phyloP scores from a whole-genome alignment of 2,329 filamentous ascomycete genomes.

The Curvularia spicifera region DNA sequence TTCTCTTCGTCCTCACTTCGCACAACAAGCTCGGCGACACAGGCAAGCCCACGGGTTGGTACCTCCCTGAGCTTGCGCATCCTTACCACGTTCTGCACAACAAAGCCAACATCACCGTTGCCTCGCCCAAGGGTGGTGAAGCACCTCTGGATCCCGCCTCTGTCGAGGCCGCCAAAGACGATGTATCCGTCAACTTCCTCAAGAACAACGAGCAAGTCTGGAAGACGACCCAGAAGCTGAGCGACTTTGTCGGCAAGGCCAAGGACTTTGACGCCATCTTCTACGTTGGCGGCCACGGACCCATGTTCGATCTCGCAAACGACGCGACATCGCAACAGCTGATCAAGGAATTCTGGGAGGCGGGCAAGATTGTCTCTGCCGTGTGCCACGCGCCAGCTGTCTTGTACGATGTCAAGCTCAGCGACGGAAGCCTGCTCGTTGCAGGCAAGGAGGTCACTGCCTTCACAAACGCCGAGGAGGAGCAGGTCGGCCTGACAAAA shows the following conservation, averaged over 20 bases:
- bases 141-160: slow-evolving; percentile 48
- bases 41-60: slow-evolving; percentile 70
- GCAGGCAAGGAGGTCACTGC: slow-evolving; percentile 65
- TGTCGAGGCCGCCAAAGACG: slow-evolving; percentile 54
- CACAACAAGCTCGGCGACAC: slow-evolving; percentile 55
- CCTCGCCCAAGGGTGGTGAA: slow-evolving; percentile 49
- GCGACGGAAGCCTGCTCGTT: slow-evolving; percentile 61
- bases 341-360: slow-evolving; percentile 66
- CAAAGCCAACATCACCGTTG: slow-evolving; percentile 49
- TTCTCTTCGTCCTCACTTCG: slow-evolving; percentile 75
- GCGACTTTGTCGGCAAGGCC: slow-evolving; percentile 62
- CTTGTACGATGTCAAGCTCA: slow-evolving; percentile 62
- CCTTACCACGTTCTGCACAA: slow-evolving; percentile 49
- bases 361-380: slow-evolving; percentile 68
- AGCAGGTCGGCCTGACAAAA: slow-evolving; percentile 49
- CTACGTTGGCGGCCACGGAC: slow-evolving; percentile 65
- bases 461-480: slow-evolving; percentile 65
- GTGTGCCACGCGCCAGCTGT: slow-evolving; percentile 74
- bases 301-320: slow-evolving; percentile 71
- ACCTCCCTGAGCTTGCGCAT: slow-evolving; percentile 56
- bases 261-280: slow-evolving; percentile 68
- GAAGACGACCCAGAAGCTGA: slow-evolving; percentile 67
- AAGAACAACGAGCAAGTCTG: slow-evolving; percentile 64
- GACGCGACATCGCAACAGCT: slow-evolving; percentile 65
- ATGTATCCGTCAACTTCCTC: slow-evolving; percentile 53